Base-by-base conservation (phyloP, 495 filamentous ascomycete species). In the Lophiostoma macrostomum region DNA sequence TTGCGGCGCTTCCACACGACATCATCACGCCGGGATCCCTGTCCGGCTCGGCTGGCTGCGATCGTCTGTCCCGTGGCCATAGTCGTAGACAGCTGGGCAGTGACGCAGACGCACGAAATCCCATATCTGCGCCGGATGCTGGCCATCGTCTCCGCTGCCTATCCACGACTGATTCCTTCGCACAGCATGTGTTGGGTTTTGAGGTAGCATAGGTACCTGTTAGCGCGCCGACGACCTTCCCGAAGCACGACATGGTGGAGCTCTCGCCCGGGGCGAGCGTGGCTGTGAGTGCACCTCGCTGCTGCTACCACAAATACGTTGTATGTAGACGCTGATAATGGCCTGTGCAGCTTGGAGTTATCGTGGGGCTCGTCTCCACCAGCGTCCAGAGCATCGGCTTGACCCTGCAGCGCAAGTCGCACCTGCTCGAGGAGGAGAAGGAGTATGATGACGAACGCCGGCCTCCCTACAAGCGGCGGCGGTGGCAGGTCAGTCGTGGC, bases 361-460 rank as follows among this genome's bases (percentile, higher is more conserved):
- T 96, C 42, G 91, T 96, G 66, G 93, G 93, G 56, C 78, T 99
- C 49, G 62, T 95, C 48, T 96, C 91, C 56, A 95, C 93, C 38
- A 90, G 88, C 64, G 78, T 97, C 16, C 93, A 99, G 68, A 94
- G 89, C 66, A 74, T 99, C 61, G 93, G 93, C 58, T 80, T 99
- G 57, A 99, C 93, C n/a, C 80, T 97, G 18, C 93, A 99, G 74
- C 88, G 93, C 68, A 99, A 99, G 70, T 96, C 91, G 50, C 93
- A 99, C 74, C 83, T 99, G 47, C 81, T 96, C 60, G 93, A 99
- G 75, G 93, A 97, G 72, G 89, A 91, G 72, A 95, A 95, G 71
- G 79, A 78, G 30, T 82, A 86, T 2, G 82, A 88, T 66, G 81
- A 91, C 70, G 67, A 80, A 34, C 82, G 88, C 58, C 76, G 93